Evolutionary conservation across 768 basidiomycete species (phyloP).

Genomic region (Amanita fuliginea): DNA sequence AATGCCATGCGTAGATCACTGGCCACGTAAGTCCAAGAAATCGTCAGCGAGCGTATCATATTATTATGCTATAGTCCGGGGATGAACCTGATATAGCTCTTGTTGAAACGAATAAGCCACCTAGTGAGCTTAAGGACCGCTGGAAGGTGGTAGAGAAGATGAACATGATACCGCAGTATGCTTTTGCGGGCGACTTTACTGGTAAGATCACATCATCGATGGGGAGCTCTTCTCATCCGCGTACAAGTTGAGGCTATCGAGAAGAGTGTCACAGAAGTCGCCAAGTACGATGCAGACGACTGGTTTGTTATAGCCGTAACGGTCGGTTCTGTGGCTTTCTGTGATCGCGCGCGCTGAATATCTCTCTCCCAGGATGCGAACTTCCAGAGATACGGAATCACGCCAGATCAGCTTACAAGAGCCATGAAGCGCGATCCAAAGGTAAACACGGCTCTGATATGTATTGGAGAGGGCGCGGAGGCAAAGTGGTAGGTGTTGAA

Average conservation of each 20-base stretch:
- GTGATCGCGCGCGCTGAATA: background rate
- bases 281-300: conserved; percentile 58
- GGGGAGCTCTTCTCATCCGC: conserved; percentile 1
- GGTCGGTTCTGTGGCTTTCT: conserved; percentile 12
- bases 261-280: conserved; percentile 50
- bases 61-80: conserved; percentile 34
- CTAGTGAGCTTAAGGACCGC: conserved; percentile 42
- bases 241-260: conserved; percentile 49
- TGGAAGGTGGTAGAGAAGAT: conserved; percentile 66
- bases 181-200: conserved; percentile 59
- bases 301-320: conserved; percentile 67
- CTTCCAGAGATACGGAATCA: conserved; percentile 52
- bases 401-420: conserved; percentile 42
- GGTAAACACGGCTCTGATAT: conserved; percentile 56
- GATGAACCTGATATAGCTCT: conserved; percentile 47
- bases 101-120: conserved; percentile 37
- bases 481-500: conserved; percentile 37
- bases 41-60: background rate
- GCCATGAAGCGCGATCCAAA: conserved; percentile 52
- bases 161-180: conserved; percentile 56
- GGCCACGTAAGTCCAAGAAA: conserved; percentile 39
- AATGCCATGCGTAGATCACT: conserved; percentile 32
- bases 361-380: conserved; percentile 44
- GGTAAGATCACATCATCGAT: conserved; percentile 20
- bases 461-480: conserved; percentile 62